Evolutionary conservation across 1,284 basidiomycete genomes (phyloP), one percentile per base, ranked within the genome.

Genomic region (Cronartium ribicola): DNA sequence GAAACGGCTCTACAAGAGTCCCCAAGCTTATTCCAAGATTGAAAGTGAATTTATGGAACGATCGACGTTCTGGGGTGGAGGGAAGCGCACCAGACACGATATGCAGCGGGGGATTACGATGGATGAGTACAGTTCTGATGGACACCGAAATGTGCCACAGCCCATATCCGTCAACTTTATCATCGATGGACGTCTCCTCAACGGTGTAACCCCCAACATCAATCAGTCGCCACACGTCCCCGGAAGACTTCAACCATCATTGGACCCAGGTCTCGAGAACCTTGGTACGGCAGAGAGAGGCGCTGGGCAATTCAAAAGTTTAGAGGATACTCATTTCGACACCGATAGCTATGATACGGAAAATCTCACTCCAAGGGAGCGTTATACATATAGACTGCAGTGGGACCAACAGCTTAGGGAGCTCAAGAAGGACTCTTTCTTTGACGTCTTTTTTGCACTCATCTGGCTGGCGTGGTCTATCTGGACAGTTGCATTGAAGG

Each of bases 401-500:
- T 55, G 51, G 51, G n/a, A 11, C 13, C n/a, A 55, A 7, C n/a
- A 55, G 29, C n/a, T 29, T n/a, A n/a, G 14, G 29, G 17, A 55
- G 14, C 51, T 55, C 51, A 55, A 55, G 29, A n/a, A 55, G 11
- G 14, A 17, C 29, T 55, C 51, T 20, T 55, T n/a, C 11, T 29
- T 55, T 0, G 14, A 17, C 29, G n/a, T 55, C 29, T 29, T 55
- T 29, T 55, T 17, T 55, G 51, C 6, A 55, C 51, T 55, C 6
- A 20, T 55, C 6, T 55, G 51, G 51, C n/a, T 55, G n/a, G 51
- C n/a, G 29, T 55, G 14, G 51, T n/a, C 51, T 55, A 11, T 55
- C 51, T 55, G 51, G 51, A 55, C 51, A 55, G 29, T 55, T 29
- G 51, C 51, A 55, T 55, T 55, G n/a, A n/a, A 55, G 29, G 14